phyloP scores from a whole-genome alignment of 2,329 filamentous ascomycete genomes.

The Verticillium albo-atrum region DNA sequence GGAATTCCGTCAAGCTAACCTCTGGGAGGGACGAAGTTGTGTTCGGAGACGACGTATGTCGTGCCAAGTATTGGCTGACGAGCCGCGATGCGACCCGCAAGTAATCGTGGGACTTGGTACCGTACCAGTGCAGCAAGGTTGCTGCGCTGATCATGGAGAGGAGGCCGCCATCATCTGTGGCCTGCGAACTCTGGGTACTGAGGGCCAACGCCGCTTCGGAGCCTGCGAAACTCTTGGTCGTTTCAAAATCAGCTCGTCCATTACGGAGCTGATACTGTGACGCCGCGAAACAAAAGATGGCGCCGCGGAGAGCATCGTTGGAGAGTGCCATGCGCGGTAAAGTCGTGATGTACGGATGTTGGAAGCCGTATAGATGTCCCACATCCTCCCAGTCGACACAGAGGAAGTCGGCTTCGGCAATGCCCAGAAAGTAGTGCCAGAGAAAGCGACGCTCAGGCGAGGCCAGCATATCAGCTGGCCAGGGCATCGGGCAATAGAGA shows the following conservation, averaged over 20 bases:
- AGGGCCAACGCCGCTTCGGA: conserved; percentile 6
- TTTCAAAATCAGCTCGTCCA: conserved; percentile 2
- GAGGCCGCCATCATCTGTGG: conserved; percentile 2
- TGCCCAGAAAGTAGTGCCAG: conserved; percentile 11
- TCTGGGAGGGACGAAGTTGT: conserved; percentile 2
- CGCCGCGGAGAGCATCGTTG: conserved; percentile 7
- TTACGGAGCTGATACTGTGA: conserved; percentile 10
- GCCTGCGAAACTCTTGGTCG: not conserved
- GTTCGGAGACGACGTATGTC: not conserved
- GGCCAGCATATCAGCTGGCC: conserved; percentile 13
- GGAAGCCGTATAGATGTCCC: conserved; percentile 10
- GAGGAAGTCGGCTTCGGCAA: conserved; percentile 8
- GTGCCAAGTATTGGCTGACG: conserved; percentile 3
- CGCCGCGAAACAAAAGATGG: conserved; percentile 10
- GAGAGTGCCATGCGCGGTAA: conserved; percentile 11
- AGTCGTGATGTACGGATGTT: conserved; percentile 10
- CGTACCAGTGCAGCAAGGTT: conserved; percentile 7
- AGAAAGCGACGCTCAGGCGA: conserved; percentile 12
- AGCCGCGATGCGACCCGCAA: conserved; percentile 3
- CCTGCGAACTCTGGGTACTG: not conserved
- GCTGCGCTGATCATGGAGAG: conserved; percentile 9
- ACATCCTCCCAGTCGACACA: conserved; percentile 11
- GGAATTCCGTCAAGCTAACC: conserved; percentile 9
- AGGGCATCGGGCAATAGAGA: conserved; percentile 13
- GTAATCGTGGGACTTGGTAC: conserved; percentile 7